phyloP scores from a whole-genome alignment of 352 stramenopile genomes.

The Saprolegnia parasitica region DNA sequence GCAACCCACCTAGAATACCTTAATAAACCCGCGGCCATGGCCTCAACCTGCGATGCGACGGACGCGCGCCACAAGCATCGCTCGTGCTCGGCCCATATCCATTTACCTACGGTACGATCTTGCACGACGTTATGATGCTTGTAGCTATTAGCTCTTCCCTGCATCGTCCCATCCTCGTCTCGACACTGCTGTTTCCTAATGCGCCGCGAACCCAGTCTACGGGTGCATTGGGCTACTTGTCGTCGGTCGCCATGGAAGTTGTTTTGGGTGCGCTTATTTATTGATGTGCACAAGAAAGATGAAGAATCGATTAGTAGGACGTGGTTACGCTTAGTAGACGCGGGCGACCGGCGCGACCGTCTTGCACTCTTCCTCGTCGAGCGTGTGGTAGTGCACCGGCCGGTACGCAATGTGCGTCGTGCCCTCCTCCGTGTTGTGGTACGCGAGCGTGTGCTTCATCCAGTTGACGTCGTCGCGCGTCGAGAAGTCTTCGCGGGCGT shows the following conservation, averaged over 20 bases:
- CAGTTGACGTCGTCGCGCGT: conserved; percentile 93
- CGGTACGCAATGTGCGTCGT: conserved; percentile 90
- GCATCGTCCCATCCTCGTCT: too few species aligned
- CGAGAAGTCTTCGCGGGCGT: conserved; percentile 94
- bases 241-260: too few species aligned
- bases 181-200: neutral
- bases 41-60: too few species aligned
- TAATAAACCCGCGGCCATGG: too few species aligned
- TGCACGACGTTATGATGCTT: too few species aligned
- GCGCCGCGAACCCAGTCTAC: neutral
- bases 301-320: neutral
- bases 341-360: conserved; percentile 91
- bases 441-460: conserved; percentile 97
- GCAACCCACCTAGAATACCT: too few species aligned
- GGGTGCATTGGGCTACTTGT: too few species aligned
- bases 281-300: neutral
- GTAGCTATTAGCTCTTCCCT: too few species aligned
- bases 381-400: conserved; percentile 90
- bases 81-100: too few species aligned
- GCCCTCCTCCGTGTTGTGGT: conserved; percentile 83
- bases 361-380: conserved; percentile 95
- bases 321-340: conserved; percentile 87
- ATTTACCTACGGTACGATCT: too few species aligned
- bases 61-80: too few species aligned
- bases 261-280: neutral